phyloP scores from a whole-genome alignment of 352 stramenopile species.

The Thraustotheca clavata region DNA sequence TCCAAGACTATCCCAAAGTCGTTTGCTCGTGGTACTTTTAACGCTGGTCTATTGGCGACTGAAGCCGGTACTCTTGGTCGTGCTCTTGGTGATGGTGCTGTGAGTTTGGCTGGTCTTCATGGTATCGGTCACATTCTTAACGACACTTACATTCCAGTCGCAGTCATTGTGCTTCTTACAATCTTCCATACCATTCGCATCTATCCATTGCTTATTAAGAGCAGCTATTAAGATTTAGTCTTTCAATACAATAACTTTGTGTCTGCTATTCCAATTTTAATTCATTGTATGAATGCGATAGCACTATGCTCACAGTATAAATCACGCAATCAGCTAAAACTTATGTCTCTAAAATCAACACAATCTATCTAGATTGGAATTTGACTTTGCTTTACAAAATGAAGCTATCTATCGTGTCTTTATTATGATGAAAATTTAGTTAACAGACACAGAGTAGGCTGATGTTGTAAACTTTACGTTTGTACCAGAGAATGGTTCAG shows the following conservation, averaged over 20 bases:
- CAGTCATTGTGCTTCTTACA: conserved; percentile 43
- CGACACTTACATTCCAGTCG: conserved; percentile 65
- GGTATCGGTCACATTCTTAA: conserved; percentile 81
- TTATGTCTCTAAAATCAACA: no score
- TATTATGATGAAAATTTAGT: no score
- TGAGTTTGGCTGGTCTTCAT: conserved; percentile 72
- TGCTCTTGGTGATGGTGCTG: conserved; percentile 76
- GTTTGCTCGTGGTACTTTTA: conserved; percentile 91
- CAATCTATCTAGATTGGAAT: no score
- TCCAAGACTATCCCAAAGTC: conserved; percentile 91
- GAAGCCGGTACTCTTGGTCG: conserved; percentile 87
- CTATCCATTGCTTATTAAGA: conserved; percentile 27
- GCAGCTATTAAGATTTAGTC: conserved; percentile 16
- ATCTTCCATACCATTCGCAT: conserved; percentile 63
- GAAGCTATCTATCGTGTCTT: no score
- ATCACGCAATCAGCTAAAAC: no score
- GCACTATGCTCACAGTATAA: no score
- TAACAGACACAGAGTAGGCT: no score
- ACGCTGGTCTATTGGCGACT: conserved; percentile 91
- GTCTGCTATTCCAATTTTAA: no score
- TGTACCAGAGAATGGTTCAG: no score
- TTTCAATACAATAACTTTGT: not conserved
- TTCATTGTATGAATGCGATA: no score
- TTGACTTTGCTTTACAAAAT: no score
- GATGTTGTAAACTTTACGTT: no score